Conservation (phyloP, 306 rosid genomes). For the Lablab purpureus region DNA sequence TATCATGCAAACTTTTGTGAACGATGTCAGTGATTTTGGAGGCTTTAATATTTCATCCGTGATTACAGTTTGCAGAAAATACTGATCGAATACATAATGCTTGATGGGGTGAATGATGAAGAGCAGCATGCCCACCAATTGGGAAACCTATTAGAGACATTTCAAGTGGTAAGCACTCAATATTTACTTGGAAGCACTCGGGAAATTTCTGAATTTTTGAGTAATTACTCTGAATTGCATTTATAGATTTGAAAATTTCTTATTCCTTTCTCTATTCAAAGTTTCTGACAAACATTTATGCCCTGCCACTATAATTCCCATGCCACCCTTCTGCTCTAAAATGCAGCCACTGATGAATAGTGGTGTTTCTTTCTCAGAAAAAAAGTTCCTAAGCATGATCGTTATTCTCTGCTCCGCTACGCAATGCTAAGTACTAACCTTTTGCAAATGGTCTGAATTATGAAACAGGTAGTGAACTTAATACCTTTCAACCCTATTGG, state of each 20-base stretch:
- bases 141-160: conserved; percentile 78
- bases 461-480: conserved; percentile 85
- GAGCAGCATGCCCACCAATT: conserved; percentile 92
- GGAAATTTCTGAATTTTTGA: conserved; percentile 6
- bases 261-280: not conserved
- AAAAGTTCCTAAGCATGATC: not conserved
- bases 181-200: conserved; percentile 20
- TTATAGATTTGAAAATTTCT: conserved; percentile 12
- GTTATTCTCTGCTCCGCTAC: conserved; percentile 4
- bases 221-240: conserved; percentile 14
- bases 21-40: conserved; percentile 24
- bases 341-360: not conserved
- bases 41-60: conserved; percentile 33
- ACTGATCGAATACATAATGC: conserved; percentile 98
- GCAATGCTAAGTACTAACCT: conserved; percentile 30
- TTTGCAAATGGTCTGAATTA: conserved; percentile 40
- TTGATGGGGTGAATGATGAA: conserved; percentile 92
- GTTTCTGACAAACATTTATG: conserved; percentile 13
- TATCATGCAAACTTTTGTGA: not conserved
- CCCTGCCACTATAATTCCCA: not conserved
- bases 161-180: conserved; percentile 79
- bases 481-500: conserved; percentile 98
- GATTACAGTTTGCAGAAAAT: conserved; percentile 80
- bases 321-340: not conserved
- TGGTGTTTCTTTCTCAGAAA: not conserved